Percentiles rank a stretch among this genome's conserved stretches.
Conservation (phyloP, 2,329 filamentous ascomycete genomes). For the Trichoderma sp. region DNA sequence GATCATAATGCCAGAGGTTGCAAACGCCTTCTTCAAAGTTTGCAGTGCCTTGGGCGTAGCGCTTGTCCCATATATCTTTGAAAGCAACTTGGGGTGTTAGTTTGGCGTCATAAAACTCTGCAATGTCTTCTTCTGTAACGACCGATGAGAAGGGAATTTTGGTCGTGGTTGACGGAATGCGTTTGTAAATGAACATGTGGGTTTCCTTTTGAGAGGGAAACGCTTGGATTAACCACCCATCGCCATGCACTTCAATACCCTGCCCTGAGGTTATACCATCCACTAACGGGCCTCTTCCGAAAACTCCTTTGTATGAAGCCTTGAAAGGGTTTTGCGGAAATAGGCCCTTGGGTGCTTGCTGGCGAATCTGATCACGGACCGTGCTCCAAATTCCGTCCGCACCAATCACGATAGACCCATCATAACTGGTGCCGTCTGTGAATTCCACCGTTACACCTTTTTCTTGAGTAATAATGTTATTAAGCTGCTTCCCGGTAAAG, state of each 20-base stretch:
- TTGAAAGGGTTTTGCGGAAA: neutral
- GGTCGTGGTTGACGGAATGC: neutral
- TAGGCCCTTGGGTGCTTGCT: neutral
- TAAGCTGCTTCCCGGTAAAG: constrained; percentile 33
- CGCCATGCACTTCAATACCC: neutral
- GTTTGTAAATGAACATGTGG: neutral
- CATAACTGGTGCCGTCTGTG: constrained; percentile 37
- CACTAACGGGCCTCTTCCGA: neutral
- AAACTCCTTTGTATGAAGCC: neutral
- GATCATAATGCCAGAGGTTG: neutral
- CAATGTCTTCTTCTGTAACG: neutral
- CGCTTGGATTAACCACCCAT: neutral
- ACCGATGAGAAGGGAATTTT: neutral
- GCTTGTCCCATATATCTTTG: neutral
- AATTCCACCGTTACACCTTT: constrained; percentile 36
- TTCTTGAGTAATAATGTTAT: constrained; percentile 28
- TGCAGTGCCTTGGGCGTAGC: neutral
- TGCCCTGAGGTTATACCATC: neutral
- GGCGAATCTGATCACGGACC: neutral
- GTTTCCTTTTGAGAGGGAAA: neutral
- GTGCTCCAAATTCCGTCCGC: constrained; percentile 39
- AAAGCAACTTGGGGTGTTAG: neutral
- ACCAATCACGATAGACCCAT: constrained; percentile 42
- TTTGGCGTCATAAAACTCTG: neutral
- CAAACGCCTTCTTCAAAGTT: neutral